Percentiles rank a stretch among this genome's conserved stretches.
Evolutionary conservation across 495 filamentous ascomycete genomes (phyloP).

Genomic region (Xylaria cubensis): DNA sequence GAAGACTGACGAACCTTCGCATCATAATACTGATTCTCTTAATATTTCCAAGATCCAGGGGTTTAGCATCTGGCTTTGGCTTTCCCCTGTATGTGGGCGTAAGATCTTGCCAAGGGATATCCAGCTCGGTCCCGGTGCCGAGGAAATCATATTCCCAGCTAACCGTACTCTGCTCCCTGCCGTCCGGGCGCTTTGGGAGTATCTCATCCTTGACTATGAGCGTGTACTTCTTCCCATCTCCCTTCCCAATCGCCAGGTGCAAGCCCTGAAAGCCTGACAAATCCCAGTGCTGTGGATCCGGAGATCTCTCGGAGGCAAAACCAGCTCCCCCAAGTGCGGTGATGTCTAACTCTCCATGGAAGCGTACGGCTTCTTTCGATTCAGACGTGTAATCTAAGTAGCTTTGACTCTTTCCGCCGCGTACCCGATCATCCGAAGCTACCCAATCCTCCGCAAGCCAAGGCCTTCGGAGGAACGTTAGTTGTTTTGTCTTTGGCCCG

Average conservation of each 20-base stretch:
- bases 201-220: slow-evolving; percentile 74
- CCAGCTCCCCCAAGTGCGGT: slow-evolving; percentile 80
- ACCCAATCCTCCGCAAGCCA: slow-evolving; percentile 70
- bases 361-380: slow-evolving; percentile 47
- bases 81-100: slow-evolving; percentile 76
- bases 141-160: slow-evolving; percentile 64
- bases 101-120: slow-evolving; percentile 65
- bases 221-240: slow-evolving; percentile 67
- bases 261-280: slow-evolving; percentile 63
- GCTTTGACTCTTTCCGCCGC: slow-evolving; percentile 72
- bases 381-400: slow-evolving; percentile 47
- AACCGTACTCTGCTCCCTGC: slow-evolving; percentile 66
- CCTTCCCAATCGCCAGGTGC: slow-evolving; percentile 29
- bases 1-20: slow-evolving; percentile 64
- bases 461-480: slow-evolving; percentile 48
- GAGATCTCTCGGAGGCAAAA: slow-evolving; percentile 79
- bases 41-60: slow-evolving; percentile 63
- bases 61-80: slow-evolving; percentile 59
- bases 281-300: slow-evolving; percentile 60
- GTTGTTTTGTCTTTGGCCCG: background rate
- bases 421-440: slow-evolving; percentile 72
- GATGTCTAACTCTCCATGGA: slow-evolving; percentile 75
- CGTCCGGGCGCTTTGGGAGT: slow-evolving; percentile 60
- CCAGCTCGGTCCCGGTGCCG: slow-evolving; percentile 44
- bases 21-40: slow-evolving; percentile 77